Evolutionary conservation across 1,284 basidiomycete genomes (phyloP).

Genomic region (Moesziomyces globuligerus): DNA sequence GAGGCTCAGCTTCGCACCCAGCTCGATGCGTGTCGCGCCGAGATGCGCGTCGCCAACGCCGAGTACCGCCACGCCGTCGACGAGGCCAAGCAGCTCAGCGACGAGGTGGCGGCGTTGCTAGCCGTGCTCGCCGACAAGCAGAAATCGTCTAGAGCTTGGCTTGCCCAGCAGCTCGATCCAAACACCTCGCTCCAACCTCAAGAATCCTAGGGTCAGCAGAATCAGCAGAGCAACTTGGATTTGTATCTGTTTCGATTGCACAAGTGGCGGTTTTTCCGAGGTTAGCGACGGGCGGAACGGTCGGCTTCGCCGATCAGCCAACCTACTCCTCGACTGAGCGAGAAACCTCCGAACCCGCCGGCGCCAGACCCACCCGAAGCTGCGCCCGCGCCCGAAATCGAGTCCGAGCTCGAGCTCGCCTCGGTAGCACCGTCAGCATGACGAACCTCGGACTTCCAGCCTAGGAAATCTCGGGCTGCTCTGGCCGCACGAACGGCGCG

Average conservation of each 20-base stretch:
- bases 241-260: neutral
- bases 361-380: neutral
- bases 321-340: slow-evolving; percentile 33
- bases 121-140: neutral
- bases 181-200: no score
- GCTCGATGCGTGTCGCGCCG: slow-evolving; percentile 8
- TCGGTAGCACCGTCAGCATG: neutral
- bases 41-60: slow-evolving; percentile 25
- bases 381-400: neutral
- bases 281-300: no score
- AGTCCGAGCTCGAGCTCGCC: no score
- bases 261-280: no score
- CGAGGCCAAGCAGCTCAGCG: neutral
- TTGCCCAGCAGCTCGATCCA: neutral
- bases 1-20: slow-evolving; percentile 15
- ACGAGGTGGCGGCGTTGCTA: neutral
- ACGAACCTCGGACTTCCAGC: slow-evolving; percentile 31
- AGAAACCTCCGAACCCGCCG: slow-evolving; percentile 28
- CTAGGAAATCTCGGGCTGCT: slow-evolving; percentile 45
- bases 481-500: slow-evolving; percentile 41
- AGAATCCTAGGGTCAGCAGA: no score
- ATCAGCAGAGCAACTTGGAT: no score
- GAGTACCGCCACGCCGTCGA: slow-evolving; percentile 6
- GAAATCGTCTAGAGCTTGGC: neutral
- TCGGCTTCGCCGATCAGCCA: slow-evolving; percentile 50